Percentiles rank a stretch among this genome's conserved stretches.
Evolutionary conservation across 768 basidiomycete genomes (phyloP).

Genomic region (Panaeolus papilionaceus): DNA sequence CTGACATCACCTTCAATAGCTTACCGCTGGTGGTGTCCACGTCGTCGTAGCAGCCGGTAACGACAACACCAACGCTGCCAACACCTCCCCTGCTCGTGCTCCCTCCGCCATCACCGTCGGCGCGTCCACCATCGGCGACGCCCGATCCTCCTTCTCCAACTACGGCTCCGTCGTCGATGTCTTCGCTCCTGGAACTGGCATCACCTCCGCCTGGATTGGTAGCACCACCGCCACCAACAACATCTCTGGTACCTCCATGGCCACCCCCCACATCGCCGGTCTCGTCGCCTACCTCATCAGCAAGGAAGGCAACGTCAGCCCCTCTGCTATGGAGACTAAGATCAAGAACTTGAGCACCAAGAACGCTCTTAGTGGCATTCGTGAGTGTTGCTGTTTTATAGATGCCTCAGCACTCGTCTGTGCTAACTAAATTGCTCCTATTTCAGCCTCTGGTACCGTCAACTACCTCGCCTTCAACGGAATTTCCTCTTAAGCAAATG

Average conservation of each 20-base stretch:
- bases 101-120: conserved; percentile 41
- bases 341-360: conserved; percentile 36
- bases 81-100: conserved; percentile 39
- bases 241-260: conserved; percentile 38
- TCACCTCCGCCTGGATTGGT: conserved; percentile 37
- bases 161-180: conserved; percentile 41
- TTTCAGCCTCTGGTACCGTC: conserved; percentile 13
- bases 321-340: conserved; percentile 36
- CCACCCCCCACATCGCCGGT: conserved; percentile 44
- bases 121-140: conserved; percentile 37
- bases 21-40: conserved; percentile 36
- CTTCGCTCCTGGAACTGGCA: conserved; percentile 41
- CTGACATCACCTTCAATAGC: conserved; percentile 20
- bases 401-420: not conserved
- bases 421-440: not conserved
- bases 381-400: conserved; percentile 25
- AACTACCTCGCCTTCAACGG: conserved; percentile 16
- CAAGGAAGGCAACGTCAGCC: conserved; percentile 37
- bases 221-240: conserved; percentile 32
- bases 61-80: conserved; percentile 31
- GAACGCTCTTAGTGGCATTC: conserved; percentile 36
- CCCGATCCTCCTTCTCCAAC: conserved; percentile 42
- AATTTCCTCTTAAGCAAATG: not conserved
- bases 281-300: conserved; percentile 44
- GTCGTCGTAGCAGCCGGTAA: conserved; percentile 42